Evolutionary conservation across 2,329 filamentous ascomycete species (phyloP).

Genomic region (Colletotrichum musae): DNA sequence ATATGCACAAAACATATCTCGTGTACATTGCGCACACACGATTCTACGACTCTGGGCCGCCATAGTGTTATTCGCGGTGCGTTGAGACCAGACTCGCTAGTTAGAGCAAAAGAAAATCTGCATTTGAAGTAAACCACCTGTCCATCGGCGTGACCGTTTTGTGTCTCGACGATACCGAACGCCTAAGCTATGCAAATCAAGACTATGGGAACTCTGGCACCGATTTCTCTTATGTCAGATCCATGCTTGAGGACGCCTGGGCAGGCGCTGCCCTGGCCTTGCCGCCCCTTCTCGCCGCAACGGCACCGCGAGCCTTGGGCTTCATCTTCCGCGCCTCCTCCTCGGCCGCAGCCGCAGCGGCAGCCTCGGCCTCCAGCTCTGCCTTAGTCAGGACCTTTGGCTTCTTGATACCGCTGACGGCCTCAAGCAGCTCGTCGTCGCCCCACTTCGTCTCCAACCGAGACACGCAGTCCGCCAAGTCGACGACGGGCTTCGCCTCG

Average conservation of each 20-base stretch:
- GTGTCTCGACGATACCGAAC: slow-evolving; percentile 30
- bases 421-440: slow-evolving; percentile 60
- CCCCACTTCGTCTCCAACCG: slow-evolving; percentile 59
- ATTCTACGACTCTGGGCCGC: slow-evolving; percentile 23
- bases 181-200: slow-evolving; percentile 40
- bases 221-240: slow-evolving; percentile 28
- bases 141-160: slow-evolving; percentile 16
- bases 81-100: slow-evolving; percentile 33
- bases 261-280: slow-evolving; percentile 46
- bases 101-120: slow-evolving; percentile 37
- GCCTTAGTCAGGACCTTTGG: slow-evolving; percentile 45
- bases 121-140: slow-evolving; percentile 31
- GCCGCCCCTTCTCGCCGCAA: slow-evolving; percentile 47
- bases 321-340: slow-evolving; percentile 49
- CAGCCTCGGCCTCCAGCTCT: slow-evolving; percentile 46
- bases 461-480: slow-evolving; percentile 55
- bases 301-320: slow-evolving; percentile 31
- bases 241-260: slow-evolving; percentile 41
- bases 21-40: slow-evolving; percentile 36
- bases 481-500: slow-evolving; percentile 32
- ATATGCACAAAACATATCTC: slow-evolving; percentile 41
- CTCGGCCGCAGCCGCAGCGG: slow-evolving; percentile 42
- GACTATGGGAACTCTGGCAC: background rate
- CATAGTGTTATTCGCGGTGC: slow-evolving; percentile 30
- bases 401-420: slow-evolving; percentile 61